A percentile compares a stretch with the other conserved stretches of the same genome.
phyloP scores from a whole-genome alignment of 2,329 filamentous ascomycete genomes.

The Diaporthe sp. region DNA sequence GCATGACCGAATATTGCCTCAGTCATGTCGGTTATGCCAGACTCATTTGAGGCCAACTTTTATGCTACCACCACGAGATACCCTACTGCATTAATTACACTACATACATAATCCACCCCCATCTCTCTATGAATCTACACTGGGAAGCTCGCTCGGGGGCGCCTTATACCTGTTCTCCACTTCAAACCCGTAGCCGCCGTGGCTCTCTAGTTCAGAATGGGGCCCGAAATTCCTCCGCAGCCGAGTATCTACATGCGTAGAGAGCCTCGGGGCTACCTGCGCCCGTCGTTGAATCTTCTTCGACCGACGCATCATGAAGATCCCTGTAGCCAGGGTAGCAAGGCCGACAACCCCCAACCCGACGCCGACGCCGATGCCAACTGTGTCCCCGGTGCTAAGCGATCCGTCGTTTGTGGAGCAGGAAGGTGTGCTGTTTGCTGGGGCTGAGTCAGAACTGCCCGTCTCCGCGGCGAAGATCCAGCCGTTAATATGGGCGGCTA shows the following conservation, averaged over 20 bases:
- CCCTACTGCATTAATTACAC: background rate
- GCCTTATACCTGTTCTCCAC: background rate
- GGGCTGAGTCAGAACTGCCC: background rate
- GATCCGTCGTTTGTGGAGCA: background rate
- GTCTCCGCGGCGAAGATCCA: slow-evolving; percentile 16
- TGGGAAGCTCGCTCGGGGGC: slow-evolving; percentile 13
- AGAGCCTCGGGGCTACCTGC: background rate
- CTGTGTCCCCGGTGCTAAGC: slow-evolving; percentile 4
- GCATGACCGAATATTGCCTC: too few relatives aligned
- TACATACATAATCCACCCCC: background rate
- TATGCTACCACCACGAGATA: background rate
- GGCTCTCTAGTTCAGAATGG: background rate
- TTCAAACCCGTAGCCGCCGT: background rate
- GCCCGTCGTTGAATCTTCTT: background rate
- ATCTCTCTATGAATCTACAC: background rate
- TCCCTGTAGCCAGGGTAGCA: background rate
- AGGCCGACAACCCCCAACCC: background rate
- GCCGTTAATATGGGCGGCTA: slow-evolving; percentile 5
- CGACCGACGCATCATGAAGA: slow-evolving; percentile 12
- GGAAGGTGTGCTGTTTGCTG: background rate
- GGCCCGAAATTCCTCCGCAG: background rate
- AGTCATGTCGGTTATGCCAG: background rate
- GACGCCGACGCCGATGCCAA: slow-evolving; percentile 7
- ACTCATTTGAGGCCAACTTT: background rate
- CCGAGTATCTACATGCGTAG: background rate